Base-by-base conservation (phyloP, 441 rosid genomes). In the Populus tomentosa region DNA sequence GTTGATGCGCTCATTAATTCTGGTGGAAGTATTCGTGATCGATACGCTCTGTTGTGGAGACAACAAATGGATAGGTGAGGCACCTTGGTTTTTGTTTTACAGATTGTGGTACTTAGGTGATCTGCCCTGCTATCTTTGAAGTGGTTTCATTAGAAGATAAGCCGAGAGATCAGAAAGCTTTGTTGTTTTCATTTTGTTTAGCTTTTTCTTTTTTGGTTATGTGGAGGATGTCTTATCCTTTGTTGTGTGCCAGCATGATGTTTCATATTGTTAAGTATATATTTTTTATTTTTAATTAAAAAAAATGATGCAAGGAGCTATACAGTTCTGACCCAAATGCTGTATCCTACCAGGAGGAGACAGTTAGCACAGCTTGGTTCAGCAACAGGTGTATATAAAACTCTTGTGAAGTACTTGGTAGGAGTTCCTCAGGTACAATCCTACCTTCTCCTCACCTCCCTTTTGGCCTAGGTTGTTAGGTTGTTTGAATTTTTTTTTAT, bases 321-420 rank as follows among this genome's bases (percentile, higher is more conserved):
- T 59, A n/a, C 64, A 2, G 24, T 9, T n/a, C 64, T 59, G 64
- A 59, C 26, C 24, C 10, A n/a, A 59, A 59, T 73, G 66, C 72
- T 42, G n/a, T 80, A 35, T 69, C 69, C 42, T 65, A 64, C 74
- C 85, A 93, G 99, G 95, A 91, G 98, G 89, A 92, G 93, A 84
- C 97, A 88, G 79, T 87, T 95, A 80, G 97, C 92, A 74, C 99
- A 91, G 82, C 94, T 95, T 81, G 99, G 99, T 79, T 91, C 98
- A 82, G 99, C 97, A 11, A 89, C 97, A 70, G 99, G 99, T 84
- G 99, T 95, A 77, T 95, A 95, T 75, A 95, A 92, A 89, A 95
- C 98, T 84, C 90, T 95, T 78, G 97, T 95, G 69, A 95, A 95
- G 87, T 95, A 95, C 87, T 89, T 95, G 88, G 98, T 95, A 64